A percentile compares a stretch with the other conserved stretches of the same genome.
Conservation (phyloP, 1,139 yeast genomes). For the Ogataea hybrid region DNA sequence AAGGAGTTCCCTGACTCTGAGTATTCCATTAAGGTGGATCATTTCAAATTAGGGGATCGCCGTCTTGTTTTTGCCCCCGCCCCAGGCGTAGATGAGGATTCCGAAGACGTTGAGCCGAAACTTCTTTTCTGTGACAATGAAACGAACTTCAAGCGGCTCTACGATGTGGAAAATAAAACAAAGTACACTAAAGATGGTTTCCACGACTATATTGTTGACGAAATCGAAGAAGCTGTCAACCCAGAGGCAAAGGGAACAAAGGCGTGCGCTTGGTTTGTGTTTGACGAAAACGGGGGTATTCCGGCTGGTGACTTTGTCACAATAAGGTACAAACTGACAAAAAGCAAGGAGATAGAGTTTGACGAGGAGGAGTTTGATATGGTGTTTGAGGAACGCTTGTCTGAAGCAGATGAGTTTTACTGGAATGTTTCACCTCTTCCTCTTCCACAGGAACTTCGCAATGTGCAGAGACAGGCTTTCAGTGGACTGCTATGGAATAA, state of each 20-base stretch:
- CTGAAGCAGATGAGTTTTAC: conserved; percentile 92
- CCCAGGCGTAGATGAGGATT: conserved; percentile 64
- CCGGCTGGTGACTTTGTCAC: conserved; percentile 91
- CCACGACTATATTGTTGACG: conserved; percentile 77
- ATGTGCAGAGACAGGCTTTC: conserved; percentile 90
- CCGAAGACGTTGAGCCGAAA: conserved; percentile 71
- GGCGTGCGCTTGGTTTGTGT: conserved; percentile 78
- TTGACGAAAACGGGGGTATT: conserved; percentile 72
- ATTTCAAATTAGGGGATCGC: conserved; percentile 71
- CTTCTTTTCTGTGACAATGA: conserved; percentile 87
- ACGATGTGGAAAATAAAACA: conserved; percentile 56
- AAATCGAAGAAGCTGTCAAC: conserved; percentile 58
- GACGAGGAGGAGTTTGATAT: conserved; percentile 80
- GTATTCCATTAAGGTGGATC: conserved; percentile 56
- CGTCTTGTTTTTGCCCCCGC: conserved; percentile 80
- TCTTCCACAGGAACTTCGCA: conserved; percentile 75
- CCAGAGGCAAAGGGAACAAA: conserved; percentile 72
- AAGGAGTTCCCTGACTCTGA: conserved; percentile 39
- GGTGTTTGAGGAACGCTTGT: conserved; percentile 71
- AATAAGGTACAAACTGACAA: conserved; percentile 67
- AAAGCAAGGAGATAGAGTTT: conserved; percentile 42
- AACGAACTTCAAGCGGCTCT: conserved; percentile 71
- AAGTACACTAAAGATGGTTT: conserved; percentile 84
- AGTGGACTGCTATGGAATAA: conserved; percentile 95
- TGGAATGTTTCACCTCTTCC: conserved; percentile 90